phyloP scores from a whole-genome alignment of 2,329 filamentous ascomycete species.

The Diaporthe caulivora region DNA sequence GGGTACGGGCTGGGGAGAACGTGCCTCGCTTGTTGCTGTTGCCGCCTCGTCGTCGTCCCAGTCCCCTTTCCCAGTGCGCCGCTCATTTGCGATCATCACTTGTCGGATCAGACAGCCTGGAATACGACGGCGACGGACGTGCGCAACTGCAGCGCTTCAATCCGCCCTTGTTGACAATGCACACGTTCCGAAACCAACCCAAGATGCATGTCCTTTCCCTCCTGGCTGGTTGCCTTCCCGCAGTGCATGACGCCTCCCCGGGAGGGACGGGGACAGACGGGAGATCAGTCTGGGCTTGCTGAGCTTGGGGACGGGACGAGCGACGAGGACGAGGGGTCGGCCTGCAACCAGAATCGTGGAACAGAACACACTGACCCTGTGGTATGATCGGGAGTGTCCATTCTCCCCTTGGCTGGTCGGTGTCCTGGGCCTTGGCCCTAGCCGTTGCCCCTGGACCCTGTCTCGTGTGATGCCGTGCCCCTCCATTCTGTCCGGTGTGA shows the following conservation, averaged over 20 bases:
- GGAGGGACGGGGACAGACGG: not conserved
- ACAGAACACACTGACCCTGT: conserved; percentile 27
- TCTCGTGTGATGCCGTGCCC: conserved; percentile 15
- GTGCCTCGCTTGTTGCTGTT: not conserved
- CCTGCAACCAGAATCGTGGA: conserved; percentile 32
- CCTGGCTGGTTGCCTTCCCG: conserved; percentile 23
- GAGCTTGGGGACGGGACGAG: conserved; percentile 18
- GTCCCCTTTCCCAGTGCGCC: not conserved
- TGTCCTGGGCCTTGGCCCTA: conserved; percentile 1
- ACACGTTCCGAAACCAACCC: conserved; percentile 11
- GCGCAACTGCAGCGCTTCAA: conserved; percentile 12
- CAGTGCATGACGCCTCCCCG: conserved; percentile 26
- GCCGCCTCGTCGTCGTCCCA: not conserved
- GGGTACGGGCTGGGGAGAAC: not conserved
- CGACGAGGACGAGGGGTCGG: conserved; percentile 24
- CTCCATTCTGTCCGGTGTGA: conserved; percentile 13
- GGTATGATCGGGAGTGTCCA: conserved; percentile 24
- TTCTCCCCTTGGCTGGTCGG: not conserved
- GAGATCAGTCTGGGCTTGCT: conserved; percentile 21
- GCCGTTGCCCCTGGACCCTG: conserved; percentile 10
- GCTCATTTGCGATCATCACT: not conserved
- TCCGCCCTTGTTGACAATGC: conserved; percentile 19
- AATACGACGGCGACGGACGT: conserved; percentile 28
- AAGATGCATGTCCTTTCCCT: conserved; percentile 21
- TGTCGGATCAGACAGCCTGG: conserved; percentile 32